Evolutionary conservation across 176 grass and related monocot genomes (phyloP).

Genomic region (Carex cristatella): DNA sequence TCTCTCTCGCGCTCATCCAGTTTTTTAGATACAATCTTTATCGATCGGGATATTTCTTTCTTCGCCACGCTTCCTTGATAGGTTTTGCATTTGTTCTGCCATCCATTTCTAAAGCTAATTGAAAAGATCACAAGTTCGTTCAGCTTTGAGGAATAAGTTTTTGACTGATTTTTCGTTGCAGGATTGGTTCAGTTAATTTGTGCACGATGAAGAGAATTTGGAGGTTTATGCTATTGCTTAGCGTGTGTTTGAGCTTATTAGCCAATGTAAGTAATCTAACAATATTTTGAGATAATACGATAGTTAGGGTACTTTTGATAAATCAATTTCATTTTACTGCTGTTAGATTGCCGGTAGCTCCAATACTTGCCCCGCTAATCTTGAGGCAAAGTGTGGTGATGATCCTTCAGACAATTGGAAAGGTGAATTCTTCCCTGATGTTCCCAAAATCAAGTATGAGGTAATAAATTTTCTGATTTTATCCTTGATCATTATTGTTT

Average conservation of each 20-base stretch:
- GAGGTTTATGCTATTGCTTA: constrained; percentile 25
- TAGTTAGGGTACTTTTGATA: background rate
- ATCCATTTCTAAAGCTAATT: background rate
- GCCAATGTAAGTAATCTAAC: constrained; percentile 32
- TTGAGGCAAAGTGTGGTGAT: constrained; percentile 40
- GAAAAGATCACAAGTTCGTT: background rate
- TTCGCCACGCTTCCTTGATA: background rate
- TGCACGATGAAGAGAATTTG: constrained; percentile 34
- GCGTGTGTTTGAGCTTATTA: constrained; percentile 30
- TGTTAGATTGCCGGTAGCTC: constrained; percentile 31
- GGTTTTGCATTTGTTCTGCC: background rate
- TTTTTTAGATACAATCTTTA: background rate
- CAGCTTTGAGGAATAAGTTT: background rate
- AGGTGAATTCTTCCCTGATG: constrained; percentile 74
- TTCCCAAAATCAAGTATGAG: constrained; percentile 88
- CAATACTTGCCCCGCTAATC: constrained; percentile 56
- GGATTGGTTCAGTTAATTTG: background rate
- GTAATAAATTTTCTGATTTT: constrained; percentile 27
- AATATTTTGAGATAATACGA: background rate
- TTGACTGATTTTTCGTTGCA: background rate
- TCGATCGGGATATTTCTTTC: background rate
- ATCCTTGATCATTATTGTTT: background rate
- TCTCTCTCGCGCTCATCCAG: background rate
- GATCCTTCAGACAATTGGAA: constrained; percentile 46
- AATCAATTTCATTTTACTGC: background rate